Evolutionary conservation across 2,329 filamentous ascomycete species (phyloP).

Genomic region (Epichloe gansuensis): DNA sequence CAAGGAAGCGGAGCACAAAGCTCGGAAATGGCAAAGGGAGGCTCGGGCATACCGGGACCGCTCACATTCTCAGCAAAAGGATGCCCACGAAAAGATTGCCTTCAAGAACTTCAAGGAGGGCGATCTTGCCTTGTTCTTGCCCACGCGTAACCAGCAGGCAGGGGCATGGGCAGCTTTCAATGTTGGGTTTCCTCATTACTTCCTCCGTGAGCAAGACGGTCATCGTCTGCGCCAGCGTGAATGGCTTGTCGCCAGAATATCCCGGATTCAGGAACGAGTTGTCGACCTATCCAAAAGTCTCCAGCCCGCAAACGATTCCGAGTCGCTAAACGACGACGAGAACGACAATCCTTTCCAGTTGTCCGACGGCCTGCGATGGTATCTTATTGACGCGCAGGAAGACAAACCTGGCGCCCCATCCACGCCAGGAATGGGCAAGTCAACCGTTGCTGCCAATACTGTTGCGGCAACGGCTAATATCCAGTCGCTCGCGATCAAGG

Average conservation of each 20-base stretch:
- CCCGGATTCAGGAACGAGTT: slow-evolving; percentile 80
- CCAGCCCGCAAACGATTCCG: slow-evolving; percentile 35
- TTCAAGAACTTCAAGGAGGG: slow-evolving; percentile 94
- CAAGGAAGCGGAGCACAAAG: slow-evolving; percentile 86
- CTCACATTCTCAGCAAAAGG: slow-evolving; percentile 65
- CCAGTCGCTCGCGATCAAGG: slow-evolving; percentile 34
- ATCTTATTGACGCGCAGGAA: slow-evolving; percentile 83
- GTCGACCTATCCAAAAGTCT: slow-evolving; percentile 82
- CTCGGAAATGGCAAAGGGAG: slow-evolving; percentile 87
- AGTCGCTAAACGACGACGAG: slow-evolving; percentile 50
- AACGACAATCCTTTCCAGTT: slow-evolving; percentile 97
- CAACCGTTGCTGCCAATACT: slow-evolving; percentile 76
- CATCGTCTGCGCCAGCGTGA: slow-evolving; percentile 66
- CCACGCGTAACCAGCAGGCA: slow-evolving; percentile 85
- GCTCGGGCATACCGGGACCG: slow-evolving; percentile 79
- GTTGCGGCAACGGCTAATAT: slow-evolving; percentile 76
- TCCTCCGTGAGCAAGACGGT: slow-evolving; percentile 81
- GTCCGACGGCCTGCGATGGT: slow-evolving; percentile 91
- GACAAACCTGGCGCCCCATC: slow-evolving; percentile 85
- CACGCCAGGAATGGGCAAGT: slow-evolving; percentile 86
- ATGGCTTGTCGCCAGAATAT: slow-evolving; percentile 92
- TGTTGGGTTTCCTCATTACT: slow-evolving; percentile 92
- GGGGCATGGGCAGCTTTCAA: slow-evolving; percentile 98
- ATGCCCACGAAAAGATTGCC: slow-evolving; percentile 91
- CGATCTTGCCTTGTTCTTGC: slow-evolving; percentile 85